Evolutionary conservation across 2,329 filamentous ascomycete species (phyloP).

Genomic region (Pyricularia grisea): DNA sequence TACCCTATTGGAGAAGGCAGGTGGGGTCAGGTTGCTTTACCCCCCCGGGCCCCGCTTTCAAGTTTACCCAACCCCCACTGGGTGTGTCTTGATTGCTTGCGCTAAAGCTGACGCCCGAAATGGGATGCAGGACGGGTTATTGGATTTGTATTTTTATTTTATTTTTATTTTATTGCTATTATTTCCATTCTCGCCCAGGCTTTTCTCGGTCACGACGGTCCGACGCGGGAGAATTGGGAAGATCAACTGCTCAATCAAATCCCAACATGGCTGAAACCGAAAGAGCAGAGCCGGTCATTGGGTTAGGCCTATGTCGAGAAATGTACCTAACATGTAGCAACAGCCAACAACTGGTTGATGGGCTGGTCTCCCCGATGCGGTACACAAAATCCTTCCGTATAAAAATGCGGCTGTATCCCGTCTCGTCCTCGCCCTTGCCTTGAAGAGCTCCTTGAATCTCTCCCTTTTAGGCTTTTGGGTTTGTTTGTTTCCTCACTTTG

Average conservation of each 20-base stretch:
- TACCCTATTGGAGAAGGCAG: background rate
- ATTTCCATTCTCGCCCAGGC: slow-evolving; percentile 14
- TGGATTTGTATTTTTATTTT: background rate
- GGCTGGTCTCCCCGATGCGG: background rate
- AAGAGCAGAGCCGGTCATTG: slow-evolving; percentile 4
- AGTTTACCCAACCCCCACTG: background rate
- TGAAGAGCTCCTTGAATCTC: background rate
- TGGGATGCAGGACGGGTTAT: background rate
- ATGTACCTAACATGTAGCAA: background rate
- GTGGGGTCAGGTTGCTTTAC: background rate
- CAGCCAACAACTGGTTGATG: background rate
- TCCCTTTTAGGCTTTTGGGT: background rate
- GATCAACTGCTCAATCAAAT: slow-evolving; percentile 11
- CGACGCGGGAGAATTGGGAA: slow-evolving; percentile 32
- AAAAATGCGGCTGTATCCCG: background rate
- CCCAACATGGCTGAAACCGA: slow-evolving; percentile 10
- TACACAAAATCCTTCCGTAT: background rate
- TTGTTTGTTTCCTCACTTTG: background rate
- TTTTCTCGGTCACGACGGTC: slow-evolving; percentile 42
- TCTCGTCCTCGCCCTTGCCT: background rate
- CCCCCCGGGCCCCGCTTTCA: background rate
- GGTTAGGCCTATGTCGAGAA: background rate
- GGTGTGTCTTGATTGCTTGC: background rate
- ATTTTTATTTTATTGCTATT: background rate
- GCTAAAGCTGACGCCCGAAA: background rate